A percentile compares a stretch with the other conserved stretches of the same genome.
Conservation (phyloP, 805 yeast species). For the Lipomyces spencermartinsiae region DNA sequence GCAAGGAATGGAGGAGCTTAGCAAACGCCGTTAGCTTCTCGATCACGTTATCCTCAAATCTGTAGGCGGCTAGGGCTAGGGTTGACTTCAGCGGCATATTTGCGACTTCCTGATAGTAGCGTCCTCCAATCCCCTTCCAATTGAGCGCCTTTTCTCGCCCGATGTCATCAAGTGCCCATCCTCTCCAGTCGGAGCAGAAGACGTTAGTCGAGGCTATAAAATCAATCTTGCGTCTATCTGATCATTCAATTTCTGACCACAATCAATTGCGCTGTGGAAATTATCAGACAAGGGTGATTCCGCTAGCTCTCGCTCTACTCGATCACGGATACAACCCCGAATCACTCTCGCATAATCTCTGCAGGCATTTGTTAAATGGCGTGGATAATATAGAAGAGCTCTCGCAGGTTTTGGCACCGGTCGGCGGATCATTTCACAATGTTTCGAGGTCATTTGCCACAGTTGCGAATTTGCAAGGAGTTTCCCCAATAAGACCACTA, state of each 20-base stretch:
- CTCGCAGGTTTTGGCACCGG: neutral
- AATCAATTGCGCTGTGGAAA: neutral
- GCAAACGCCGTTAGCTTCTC: too few species aligned
- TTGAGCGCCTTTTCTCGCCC: neutral
- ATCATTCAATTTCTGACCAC: neutral
- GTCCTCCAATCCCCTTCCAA: too few species aligned
- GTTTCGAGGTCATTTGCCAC: neutral
- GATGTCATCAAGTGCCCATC: neutral
- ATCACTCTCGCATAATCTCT: neutral
- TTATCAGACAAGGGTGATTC: neutral
- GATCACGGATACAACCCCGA: neutral
- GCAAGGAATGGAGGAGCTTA: too few species aligned
- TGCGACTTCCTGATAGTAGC: too few species aligned
- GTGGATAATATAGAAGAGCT: neutral
- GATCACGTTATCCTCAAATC: too few species aligned
- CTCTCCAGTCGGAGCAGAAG: neutral
- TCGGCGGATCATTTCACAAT: neutral
- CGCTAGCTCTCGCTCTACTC: constrained; percentile 1
- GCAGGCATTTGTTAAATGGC: neutral
- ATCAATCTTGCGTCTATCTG: neutral
- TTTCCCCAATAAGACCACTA: neutral
- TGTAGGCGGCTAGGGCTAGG: too few species aligned
- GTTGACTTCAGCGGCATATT: too few species aligned
- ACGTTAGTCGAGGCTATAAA: constrained; percentile 1
- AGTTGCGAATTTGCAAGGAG: neutral